Evolutionary conservation across 495 filamentous ascomycete species (phyloP), one percentile per base, ranked within the genome.

Genomic region (Penicillium angulare): DNA sequence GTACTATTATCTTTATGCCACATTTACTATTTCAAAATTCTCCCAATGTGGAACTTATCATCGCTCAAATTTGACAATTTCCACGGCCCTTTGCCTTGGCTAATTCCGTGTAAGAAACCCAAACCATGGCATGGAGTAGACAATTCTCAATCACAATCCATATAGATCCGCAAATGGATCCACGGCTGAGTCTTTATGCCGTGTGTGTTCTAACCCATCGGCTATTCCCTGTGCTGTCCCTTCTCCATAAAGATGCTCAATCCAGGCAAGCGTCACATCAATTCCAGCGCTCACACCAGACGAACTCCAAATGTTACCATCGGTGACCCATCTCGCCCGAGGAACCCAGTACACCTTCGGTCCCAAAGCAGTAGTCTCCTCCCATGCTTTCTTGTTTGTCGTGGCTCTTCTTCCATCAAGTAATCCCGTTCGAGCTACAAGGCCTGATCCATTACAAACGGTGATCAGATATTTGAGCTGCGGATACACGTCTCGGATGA

Each of bases 251-350:
- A 56, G 23, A 26, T 56, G 43, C 43, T 16, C 57, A 53, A 64
- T 59, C 61, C 61, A 64, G 39, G 61, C 61, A 17, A 70, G 40
- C 9, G 55, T 79, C 32, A 79, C 72, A 72, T 89, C 86, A n/a
- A 86, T 83, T 0, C 85, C 86, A n/a, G 81, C 79, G 34, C 72
- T 77, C 0, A 86, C 66, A 1, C 83, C 85, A 1, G 82, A 80
- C 0, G 74, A 74, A 8, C 81, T 86, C 85, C 86, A 90, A 0
- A 87, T 55, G 55, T 86, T 84, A 15, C 84, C 85, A 66, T 86
- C 83, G 4, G 62, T 54, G 1, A 84, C 79, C 86, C 86, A 89
- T 44, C 86, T 65, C 17, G 86, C 86, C 23, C 66, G 65, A 3
- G 75, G 61, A 2, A 86, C 69, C 86, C 86, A 90, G 0, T 75